Conservation (phyloP, 768 basidiomycete genomes). For the Candolleomyces aberdarensis region DNA sequence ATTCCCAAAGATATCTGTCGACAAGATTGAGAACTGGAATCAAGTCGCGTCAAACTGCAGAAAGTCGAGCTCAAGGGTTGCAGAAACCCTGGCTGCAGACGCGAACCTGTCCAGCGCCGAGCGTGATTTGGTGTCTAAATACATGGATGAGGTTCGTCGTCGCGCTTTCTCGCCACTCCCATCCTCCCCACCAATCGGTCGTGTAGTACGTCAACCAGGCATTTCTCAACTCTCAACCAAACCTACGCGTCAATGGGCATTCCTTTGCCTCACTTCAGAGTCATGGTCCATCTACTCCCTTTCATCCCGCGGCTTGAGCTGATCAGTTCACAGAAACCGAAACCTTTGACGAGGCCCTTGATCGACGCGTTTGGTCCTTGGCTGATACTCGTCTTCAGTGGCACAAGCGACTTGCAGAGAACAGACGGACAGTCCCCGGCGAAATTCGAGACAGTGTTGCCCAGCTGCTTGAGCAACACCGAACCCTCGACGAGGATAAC, state of each 20-base stretch:
- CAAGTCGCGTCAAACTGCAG: conserved; percentile 54
- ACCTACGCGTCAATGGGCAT: conserved; percentile 78
- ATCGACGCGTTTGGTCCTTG: conserved; percentile 77
- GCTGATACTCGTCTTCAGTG: conserved; percentile 72
- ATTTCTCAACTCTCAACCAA: conserved; percentile 61
- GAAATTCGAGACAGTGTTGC: conserved; percentile 41
- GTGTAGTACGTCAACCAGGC: conserved; percentile 59
- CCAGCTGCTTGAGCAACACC: conserved; percentile 28
- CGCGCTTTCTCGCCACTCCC: not conserved
- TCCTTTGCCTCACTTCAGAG: conserved; percentile 64
- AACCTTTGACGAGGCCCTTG: conserved; percentile 83
- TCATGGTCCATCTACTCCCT: conserved; percentile 18
- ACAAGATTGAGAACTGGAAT: conserved; percentile 65
- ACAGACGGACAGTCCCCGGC: conserved; percentile 58
- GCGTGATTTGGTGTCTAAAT: conserved; percentile 44
- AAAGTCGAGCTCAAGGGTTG: conserved; percentile 37
- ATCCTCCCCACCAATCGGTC: conserved; percentile 8
- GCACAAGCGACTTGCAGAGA: conserved; percentile 68
- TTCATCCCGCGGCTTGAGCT: not conserved
- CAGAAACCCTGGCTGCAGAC: conserved; percentile 46
- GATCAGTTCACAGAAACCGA: conserved; percentile 52
- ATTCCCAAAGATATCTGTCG: conserved; percentile 55
- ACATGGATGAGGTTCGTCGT: conserved; percentile 46
- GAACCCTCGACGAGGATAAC: conserved; percentile 21
- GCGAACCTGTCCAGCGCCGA: conserved; percentile 35